Conservation (phyloP, 1,284 basidiomycete species). For the Meira nashicola region DNA sequence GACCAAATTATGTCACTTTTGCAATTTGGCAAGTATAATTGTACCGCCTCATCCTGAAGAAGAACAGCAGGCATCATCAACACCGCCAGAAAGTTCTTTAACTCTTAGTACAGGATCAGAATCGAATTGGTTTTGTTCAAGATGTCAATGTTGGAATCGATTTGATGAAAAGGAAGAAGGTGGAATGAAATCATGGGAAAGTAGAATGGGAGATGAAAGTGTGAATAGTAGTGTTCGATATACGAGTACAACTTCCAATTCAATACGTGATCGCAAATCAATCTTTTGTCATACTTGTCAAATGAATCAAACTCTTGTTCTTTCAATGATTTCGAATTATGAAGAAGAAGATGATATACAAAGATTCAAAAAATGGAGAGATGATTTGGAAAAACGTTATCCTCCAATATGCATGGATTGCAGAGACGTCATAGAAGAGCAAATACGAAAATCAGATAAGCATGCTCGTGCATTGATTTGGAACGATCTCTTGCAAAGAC, state of each 20-base stretch:
- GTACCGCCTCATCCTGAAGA: constrained; percentile 6
- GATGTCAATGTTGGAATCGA: constrained; percentile 39
- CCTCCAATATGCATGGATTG: constrained; percentile 1
- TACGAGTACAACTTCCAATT: constrained; percentile 1
- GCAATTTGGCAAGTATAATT: not conserved
- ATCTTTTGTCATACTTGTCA: constrained; percentile 42
- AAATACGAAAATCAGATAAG: not conserved
- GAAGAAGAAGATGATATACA: constrained; percentile 26
- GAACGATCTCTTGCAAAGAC: not conserved
- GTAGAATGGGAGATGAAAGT: constrained; percentile 31
- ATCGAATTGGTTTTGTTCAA: constrained; percentile 40
- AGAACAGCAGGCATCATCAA: not conserved
- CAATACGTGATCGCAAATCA: not conserved
- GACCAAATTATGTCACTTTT: constrained; percentile 1
- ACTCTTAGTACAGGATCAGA: not conserved
- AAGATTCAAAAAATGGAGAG: constrained; percentile 12
- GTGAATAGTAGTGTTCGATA: not conserved
- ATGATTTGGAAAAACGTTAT: constrained; percentile 15
- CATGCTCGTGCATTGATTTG: constrained; percentile 4
- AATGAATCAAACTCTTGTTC: constrained; percentile 40
- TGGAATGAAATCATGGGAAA: constrained; percentile 26
- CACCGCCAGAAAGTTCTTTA: not conserved
- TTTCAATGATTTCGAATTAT: constrained; percentile 42
- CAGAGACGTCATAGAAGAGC: not conserved
- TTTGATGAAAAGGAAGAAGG: constrained; percentile 17